phyloP scores from a whole-genome alignment of 257 asterid genomes.

The Jaltomata sinuosa region DNA sequence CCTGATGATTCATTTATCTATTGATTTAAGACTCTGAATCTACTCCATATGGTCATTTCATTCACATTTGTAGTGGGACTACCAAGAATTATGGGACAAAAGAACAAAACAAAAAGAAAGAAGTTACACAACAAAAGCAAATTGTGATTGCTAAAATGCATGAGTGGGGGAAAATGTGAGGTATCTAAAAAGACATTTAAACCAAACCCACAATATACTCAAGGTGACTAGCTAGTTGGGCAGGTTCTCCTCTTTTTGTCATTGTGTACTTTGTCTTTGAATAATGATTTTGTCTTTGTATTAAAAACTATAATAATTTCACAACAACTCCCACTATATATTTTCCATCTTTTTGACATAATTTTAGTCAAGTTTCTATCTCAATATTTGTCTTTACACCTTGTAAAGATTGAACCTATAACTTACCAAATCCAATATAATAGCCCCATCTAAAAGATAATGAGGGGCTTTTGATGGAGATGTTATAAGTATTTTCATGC shows the following conservation, averaged over 20 bases:
- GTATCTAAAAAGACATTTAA: constrained; percentile 4
- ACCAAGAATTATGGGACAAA: background rate
- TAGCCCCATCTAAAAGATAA: background rate
- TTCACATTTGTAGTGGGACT: background rate
- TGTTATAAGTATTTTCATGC: background rate
- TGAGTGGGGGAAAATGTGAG: background rate
- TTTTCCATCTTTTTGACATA: constrained; percentile 29
- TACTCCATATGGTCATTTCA: background rate
- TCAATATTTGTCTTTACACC: constrained; percentile 7
- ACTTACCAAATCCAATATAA: constrained; percentile 6
- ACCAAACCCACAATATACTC: constrained; percentile 21
- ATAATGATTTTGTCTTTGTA: constrained; percentile 13
- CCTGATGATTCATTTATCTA: background rate
- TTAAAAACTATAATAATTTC: constrained; percentile 8
- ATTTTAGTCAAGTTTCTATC: constrained; percentile 15
- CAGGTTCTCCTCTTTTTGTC: constrained; percentile 21
- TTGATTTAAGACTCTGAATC: background rate
- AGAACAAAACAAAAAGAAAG: background rate
- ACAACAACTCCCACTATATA: constrained; percentile 53
- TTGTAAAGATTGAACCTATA: constrained; percentile 8
- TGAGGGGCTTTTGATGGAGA: constrained; percentile 9
- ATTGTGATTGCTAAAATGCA: background rate
- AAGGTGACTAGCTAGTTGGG: constrained; percentile 1
- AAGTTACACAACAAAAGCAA: background rate
- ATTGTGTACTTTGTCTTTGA: constrained; percentile 28